Evolutionary conservation across 768 basidiomycete genomes (phyloP).

Genomic region (Heimioporus sp.): DNA sequence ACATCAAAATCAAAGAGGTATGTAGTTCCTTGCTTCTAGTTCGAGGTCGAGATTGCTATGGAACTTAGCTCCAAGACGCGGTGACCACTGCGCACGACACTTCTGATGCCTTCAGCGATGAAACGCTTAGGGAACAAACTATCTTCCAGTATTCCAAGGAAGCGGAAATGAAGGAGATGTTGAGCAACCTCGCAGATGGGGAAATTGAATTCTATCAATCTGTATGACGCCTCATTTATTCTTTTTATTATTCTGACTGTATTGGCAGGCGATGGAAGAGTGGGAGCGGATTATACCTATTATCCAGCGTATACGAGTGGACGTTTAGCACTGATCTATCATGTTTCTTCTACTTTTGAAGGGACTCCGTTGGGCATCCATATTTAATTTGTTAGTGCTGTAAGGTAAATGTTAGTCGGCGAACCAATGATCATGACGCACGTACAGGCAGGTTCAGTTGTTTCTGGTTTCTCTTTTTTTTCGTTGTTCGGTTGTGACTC

Average conservation of each 20-base stretch:
- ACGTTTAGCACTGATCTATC: conserved; percentile 53
- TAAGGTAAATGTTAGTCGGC: conserved; percentile 1
- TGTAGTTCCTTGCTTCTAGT: conserved; percentile 1
- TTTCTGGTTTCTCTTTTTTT: conserved; percentile 5
- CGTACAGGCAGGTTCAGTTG: not conserved
- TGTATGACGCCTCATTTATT: conserved; percentile 38
- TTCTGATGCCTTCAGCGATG: conserved; percentile 94
- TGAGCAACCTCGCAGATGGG: conserved; percentile 86
- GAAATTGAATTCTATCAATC: conserved; percentile 94
- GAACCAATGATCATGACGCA: not conserved
- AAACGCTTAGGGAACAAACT: conserved; percentile 87
- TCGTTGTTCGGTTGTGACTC: conserved; percentile 9
- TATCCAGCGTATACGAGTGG: conserved; percentile 92
- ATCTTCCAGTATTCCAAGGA: conserved; percentile 90
- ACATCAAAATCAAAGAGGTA: conserved; percentile 94
- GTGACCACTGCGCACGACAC: conserved; percentile 95
- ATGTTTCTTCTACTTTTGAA: conserved; percentile 11
- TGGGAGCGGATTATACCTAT: conserved; percentile 95
- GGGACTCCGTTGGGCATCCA: conserved; percentile 7
- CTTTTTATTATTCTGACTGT: conserved; percentile 4
- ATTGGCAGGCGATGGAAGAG: conserved; percentile 83
- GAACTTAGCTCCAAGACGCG: conserved; percentile 84
- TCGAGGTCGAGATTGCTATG: conserved; percentile 1
- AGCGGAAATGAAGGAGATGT: conserved; percentile 95
- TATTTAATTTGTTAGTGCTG: conserved; percentile 1